phyloP scores from a whole-genome alignment of 192 early-diverging fungal genomes.

The Entophlyctis luteolus region DNA sequence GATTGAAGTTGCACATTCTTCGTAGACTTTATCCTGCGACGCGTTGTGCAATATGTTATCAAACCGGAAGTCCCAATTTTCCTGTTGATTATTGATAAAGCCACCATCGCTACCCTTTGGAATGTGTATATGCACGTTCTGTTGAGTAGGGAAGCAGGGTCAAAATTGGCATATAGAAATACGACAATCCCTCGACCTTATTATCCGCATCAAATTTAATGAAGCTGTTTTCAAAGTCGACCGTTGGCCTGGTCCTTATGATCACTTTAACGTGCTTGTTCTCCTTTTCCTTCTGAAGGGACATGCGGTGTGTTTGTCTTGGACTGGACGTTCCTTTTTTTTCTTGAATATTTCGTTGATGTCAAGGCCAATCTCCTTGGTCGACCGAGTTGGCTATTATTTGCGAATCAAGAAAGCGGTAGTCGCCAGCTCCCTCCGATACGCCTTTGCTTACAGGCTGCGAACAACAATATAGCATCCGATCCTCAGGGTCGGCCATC shows the following conservation, averaged over 20 bases:
- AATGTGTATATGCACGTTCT: slow-evolving; percentile 55
- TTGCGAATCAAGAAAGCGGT: slow-evolving; percentile 24
- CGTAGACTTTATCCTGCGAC: slow-evolving; percentile 57
- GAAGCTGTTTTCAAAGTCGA: slow-evolving; percentile 51
- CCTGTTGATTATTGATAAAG: slow-evolving; percentile 65
- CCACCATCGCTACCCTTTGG: slow-evolving; percentile 57
- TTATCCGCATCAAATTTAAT: slow-evolving; percentile 46
- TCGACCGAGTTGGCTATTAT: slow-evolving; percentile 7
- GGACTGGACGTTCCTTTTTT: too few relatives aligned
- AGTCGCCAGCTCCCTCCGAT: neutral
- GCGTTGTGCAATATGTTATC: slow-evolving; percentile 60
- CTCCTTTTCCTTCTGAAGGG: slow-evolving; percentile 7
- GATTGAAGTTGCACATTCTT: slow-evolving; percentile 54
- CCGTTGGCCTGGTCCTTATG: slow-evolving; percentile 57
- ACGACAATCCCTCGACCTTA: slow-evolving; percentile 31
- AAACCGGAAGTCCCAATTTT: slow-evolving; percentile 63
- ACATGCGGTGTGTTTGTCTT: too few relatives aligned
- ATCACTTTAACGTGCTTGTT: slow-evolving; percentile 60
- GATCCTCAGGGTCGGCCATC: slow-evolving; percentile 22
- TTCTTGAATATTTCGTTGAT: too few relatives aligned
- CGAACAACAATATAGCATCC: too few relatives aligned
- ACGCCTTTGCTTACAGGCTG: neutral
- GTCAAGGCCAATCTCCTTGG: neutral
- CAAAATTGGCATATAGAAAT: neutral
- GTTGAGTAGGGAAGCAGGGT: neutral